Evolutionary conservation across 2,329 filamentous ascomycete genomes (phyloP), one percentile per base, ranked within the genome.

Genomic region (Dactylellina drechsleri): DNA sequence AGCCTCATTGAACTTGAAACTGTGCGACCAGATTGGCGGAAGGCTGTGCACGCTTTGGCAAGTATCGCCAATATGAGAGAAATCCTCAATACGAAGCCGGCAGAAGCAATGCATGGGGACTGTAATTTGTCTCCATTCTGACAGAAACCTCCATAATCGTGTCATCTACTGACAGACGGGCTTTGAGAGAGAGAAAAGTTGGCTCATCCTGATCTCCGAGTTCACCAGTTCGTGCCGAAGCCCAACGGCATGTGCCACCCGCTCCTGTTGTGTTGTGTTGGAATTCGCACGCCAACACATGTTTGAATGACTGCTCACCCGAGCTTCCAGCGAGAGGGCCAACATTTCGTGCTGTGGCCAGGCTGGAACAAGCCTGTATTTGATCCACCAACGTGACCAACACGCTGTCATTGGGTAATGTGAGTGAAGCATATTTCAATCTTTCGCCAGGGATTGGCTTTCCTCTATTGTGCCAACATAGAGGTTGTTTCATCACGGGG

Each of bases 211-310:
- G 23, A n/a, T 56, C 47, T 43, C 58, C 66, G 66, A 70, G 66
- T 70, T 61, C 50, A 50, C 66, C 57, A 68, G 57, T 68, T 64
- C 49, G 57, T 43, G 41, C 41, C 41, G 54, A 66, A 16, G 16
- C 52, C 36, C 36, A 28, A 28, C 65, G 65, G 49, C 40, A 61
- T 49, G 36, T 68, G 64, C 64, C 64, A 66, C 62, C 43, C 26
- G 62, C 4, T 20, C 47, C 54, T 16, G 40, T 49, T 56, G 58
- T 57, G 66, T 70, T 70, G 66, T 70, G 66, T 70, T 70, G 66
- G 66, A 70, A 70, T 70, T 62, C 13, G 41, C n/a, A 50, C 47
- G 7, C 65, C 49, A 60, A 60, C 64, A 45, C 65, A 53, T 45
- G 23, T 68, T 68, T 26, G 43, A 59, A 23, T 23, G 23, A 26